Evolutionary conservation across 768 basidiomycete genomes (phyloP).

Genomic region (Pholiota conissans): DNA sequence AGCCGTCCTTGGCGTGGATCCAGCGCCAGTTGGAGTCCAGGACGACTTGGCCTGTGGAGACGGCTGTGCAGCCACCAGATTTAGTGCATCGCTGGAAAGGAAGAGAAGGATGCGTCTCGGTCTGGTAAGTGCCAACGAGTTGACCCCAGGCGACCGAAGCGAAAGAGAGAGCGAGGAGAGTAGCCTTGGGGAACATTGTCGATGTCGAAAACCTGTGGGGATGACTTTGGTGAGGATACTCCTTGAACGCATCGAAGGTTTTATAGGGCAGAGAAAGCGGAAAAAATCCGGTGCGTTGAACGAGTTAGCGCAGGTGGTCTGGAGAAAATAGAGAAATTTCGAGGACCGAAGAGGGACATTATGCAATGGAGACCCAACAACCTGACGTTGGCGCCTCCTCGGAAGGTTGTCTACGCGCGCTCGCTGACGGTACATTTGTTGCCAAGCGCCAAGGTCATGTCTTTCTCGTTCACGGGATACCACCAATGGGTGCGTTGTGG

Average conservation of each 20-base stretch:
- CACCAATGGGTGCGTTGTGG: neutral
- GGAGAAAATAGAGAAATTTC: neutral
- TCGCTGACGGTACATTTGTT: no score
- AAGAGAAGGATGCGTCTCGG: slow-evolving; percentile 52
- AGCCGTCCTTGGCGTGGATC: slow-evolving; percentile 35
- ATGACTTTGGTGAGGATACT: slow-evolving; percentile 1
- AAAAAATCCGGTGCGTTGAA: neutral
- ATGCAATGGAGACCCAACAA: no score
- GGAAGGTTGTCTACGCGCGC: no score
- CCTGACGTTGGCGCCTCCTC: no score
- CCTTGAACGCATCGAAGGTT: neutral
- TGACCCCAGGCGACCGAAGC: slow-evolving; percentile 42
- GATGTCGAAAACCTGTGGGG: neutral
- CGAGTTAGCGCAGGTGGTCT: neutral
- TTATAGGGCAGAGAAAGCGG: slow-evolving; percentile 5
- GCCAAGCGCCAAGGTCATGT: no score
- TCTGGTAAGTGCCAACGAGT: slow-evolving; percentile 46
- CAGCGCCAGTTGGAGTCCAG: slow-evolving; percentile 59
- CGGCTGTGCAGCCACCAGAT: slow-evolving; percentile 37
- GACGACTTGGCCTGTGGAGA: slow-evolving; percentile 32
- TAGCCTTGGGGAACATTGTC: slow-evolving; percentile 34
- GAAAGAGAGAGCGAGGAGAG: slow-evolving; percentile 34
- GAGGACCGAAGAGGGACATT: neutral
- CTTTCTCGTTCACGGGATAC: neutral
- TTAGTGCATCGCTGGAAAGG: slow-evolving; percentile 44